Evolutionary conservation across 2,329 filamentous ascomycete genomes (phyloP).

Genomic region (Mollisiaceae sp.): DNA sequence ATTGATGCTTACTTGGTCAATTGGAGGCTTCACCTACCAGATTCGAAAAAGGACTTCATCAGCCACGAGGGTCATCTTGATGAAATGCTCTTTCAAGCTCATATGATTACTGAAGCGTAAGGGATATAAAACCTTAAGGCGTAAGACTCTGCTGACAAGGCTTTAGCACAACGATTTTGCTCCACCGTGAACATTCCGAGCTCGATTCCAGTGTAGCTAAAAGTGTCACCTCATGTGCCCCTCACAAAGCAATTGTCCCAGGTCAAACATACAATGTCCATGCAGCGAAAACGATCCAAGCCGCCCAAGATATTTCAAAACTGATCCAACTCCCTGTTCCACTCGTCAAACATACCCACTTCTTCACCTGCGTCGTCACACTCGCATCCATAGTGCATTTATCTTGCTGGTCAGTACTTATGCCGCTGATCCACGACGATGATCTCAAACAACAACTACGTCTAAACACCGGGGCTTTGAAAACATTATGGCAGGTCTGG

Average conservation of each 20-base stretch:
- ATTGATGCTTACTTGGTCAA: constrained; percentile 66
- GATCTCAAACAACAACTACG: constrained; percentile 76
- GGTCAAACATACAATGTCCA: constrained; percentile 51
- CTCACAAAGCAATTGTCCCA: constrained; percentile 46
- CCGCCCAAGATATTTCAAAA: constrained; percentile 77
- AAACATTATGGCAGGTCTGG: constrained; percentile 39
- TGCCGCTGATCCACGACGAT: constrained; percentile 55
- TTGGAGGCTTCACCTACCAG: constrained; percentile 81
- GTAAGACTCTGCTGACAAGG: constrained; percentile 13
- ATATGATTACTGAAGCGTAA: constrained; percentile 70
- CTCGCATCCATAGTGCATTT: constrained; percentile 82
- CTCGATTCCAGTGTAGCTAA: constrained; percentile 65
- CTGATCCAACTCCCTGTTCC: constrained; percentile 76
- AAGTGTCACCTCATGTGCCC: constrained; percentile 69
- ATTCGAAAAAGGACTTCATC: constrained; percentile 71
- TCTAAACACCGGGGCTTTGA: constrained; percentile 62
- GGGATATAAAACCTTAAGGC: constrained; percentile 6
- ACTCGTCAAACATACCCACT: constrained; percentile 77
- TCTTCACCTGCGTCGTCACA: constrained; percentile 82
- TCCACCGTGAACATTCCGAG: constrained; percentile 81
- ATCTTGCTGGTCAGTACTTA: constrained; percentile 68
- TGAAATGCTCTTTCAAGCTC: constrained; percentile 90
- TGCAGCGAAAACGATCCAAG: constrained; percentile 79
- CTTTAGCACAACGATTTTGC: constrained; percentile 66
- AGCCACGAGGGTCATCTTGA: constrained; percentile 75